Conservation (phyloP, 495 filamentous ascomycete genomes). For the Aspergillus mulundensis region DNA sequence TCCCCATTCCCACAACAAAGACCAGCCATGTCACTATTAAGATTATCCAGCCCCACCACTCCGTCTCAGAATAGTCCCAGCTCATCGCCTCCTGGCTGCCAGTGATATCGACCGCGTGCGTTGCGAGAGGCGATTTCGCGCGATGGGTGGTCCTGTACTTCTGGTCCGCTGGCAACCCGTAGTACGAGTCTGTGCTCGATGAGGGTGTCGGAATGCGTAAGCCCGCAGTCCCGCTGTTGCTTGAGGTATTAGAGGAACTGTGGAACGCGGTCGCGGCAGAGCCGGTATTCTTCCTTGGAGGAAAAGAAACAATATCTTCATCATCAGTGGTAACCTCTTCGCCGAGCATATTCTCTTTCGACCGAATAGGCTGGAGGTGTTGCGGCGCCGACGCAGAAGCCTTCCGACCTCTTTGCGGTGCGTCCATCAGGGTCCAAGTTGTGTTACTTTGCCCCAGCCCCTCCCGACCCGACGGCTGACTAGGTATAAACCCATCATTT, state of each 20-base stretch:
- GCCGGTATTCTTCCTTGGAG: constrained; percentile 29
- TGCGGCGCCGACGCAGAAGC: constrained; percentile 12
- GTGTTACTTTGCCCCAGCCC: constrained; percentile 8
- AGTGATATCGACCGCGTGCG: constrained; percentile 36
- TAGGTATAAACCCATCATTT: constrained; percentile 16
- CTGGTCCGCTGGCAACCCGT: constrained; percentile 39
- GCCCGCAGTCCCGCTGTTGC: constrained; percentile 14
- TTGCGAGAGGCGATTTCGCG: constrained; percentile 59
- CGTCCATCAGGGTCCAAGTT: constrained; percentile 28
- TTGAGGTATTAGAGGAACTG: constrained; percentile 7
- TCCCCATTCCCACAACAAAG: constrained; percentile 93
- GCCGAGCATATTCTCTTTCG: constrained; percentile 53
- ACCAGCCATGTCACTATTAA: constrained; percentile 87
- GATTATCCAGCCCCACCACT: constrained; percentile 95
- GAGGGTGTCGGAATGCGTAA: constrained; percentile 42
- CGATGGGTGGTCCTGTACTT: constrained; percentile 41
- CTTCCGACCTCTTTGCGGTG: constrained; percentile 20
- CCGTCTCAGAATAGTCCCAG: constrained; percentile 89
- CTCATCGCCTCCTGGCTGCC: constrained; percentile 38
- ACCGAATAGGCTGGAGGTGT: constrained; percentile 26
- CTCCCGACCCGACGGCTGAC: constrained; percentile 21
- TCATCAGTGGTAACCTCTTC: constrained; percentile 76
- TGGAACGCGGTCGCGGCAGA: constrained; percentile 25
- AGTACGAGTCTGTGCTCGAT: constrained; percentile 68
- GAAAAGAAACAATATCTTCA: constrained; percentile 65